phyloP scores from a whole-genome alignment of 164 flowering plant genomes.

The Amborella trichopoda region DNA sequence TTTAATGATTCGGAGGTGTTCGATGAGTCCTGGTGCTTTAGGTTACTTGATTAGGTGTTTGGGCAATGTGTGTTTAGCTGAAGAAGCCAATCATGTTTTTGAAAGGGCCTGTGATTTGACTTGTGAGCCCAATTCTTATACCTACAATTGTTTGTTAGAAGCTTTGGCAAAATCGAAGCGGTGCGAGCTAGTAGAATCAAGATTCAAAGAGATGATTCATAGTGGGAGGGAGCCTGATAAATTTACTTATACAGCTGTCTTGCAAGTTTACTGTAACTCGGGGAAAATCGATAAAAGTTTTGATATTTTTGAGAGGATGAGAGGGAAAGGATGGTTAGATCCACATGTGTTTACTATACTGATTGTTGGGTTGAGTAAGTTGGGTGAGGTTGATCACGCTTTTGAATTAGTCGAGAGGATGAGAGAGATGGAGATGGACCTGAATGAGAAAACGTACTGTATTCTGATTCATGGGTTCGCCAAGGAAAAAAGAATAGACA shows the following conservation, averaged over 20 bases:
- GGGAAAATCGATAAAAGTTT: slow-evolving; percentile 50
- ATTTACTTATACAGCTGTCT: slow-evolving; percentile 51
- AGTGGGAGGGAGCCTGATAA: slow-evolving; percentile 37
- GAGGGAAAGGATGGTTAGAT: slow-evolving; percentile 54
- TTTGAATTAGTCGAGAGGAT: slow-evolving; percentile 50
- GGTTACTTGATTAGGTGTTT: slow-evolving; percentile 71
- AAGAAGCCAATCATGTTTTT: slow-evolving; percentile 56
- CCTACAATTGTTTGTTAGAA: slow-evolving; percentile 73
- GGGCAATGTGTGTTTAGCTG: slow-evolving; percentile 47
- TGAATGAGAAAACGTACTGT: slow-evolving; percentile 57
- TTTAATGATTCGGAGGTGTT: slow-evolving; percentile 25
- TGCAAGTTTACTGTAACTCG: slow-evolving; percentile 60
- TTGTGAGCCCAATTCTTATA: slow-evolving; percentile 52
- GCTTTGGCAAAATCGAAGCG: slow-evolving; percentile 31
- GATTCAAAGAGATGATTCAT: slow-evolving; percentile 56
- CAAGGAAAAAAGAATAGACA: slow-evolving; percentile 36
- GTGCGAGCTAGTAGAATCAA: slow-evolving; percentile 39
- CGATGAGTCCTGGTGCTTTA: slow-evolving; percentile 59
- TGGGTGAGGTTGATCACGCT: slow-evolving; percentile 65
- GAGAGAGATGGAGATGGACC: slow-evolving; percentile 27
- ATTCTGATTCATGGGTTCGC: slow-evolving; percentile 71
- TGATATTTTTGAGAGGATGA: slow-evolving; percentile 37
- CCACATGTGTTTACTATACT: slow-evolving; percentile 39
- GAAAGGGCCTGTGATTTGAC: slow-evolving; percentile 31
- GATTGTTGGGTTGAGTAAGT: slow-evolving; percentile 46